Conservation (phyloP, 306 rosid genomes). For the Albizia julibrissin region DNA sequence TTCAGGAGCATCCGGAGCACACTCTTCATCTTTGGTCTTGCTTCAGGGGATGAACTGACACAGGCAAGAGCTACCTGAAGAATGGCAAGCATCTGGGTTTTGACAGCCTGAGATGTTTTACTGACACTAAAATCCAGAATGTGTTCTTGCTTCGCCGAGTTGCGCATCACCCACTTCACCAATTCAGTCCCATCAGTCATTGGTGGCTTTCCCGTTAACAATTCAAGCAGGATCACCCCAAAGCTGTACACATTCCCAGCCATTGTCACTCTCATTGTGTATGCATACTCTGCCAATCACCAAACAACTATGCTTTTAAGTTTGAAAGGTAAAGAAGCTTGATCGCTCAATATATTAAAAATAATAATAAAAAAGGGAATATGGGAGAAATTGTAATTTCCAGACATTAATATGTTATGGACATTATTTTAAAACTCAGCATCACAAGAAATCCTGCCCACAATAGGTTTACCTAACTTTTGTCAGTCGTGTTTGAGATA, state of each 20-base stretch:
- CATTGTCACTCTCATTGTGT: constrained; percentile 77
- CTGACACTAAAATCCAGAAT: constrained; percentile 69
- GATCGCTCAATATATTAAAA: not conserved
- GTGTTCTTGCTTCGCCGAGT: constrained; percentile 52
- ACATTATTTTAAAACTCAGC: no score
- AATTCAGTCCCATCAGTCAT: constrained; percentile 79
- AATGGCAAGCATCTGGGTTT: constrained; percentile 77
- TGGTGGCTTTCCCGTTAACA: constrained; percentile 83
- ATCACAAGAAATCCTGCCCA: not conserved
- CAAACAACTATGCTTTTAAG: not conserved
- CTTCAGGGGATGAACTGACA: constrained; percentile 61
- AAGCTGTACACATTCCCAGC: constrained; percentile 89
- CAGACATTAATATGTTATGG: not conserved
- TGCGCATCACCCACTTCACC: constrained; percentile 66
- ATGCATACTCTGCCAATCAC: constrained; percentile 80
- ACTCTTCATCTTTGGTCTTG: constrained; percentile 88
- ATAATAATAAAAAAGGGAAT: no score
- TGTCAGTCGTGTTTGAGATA: not conserved
- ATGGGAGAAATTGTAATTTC: no score
- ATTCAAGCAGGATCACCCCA: constrained; percentile 78
- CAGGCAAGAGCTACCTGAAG: constrained; percentile 70
- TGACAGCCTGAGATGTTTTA: constrained; percentile 59
- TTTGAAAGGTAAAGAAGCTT: constrained; percentile 5
- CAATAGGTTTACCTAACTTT: not conserved
- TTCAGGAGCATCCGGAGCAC: constrained; percentile 75